Percentiles rank a stretch among this genome's conserved stretches.
Evolutionary conservation across 371 early-diverging fungal genomes (phyloP).

Genomic region (Gilbertella persicaria): DNA sequence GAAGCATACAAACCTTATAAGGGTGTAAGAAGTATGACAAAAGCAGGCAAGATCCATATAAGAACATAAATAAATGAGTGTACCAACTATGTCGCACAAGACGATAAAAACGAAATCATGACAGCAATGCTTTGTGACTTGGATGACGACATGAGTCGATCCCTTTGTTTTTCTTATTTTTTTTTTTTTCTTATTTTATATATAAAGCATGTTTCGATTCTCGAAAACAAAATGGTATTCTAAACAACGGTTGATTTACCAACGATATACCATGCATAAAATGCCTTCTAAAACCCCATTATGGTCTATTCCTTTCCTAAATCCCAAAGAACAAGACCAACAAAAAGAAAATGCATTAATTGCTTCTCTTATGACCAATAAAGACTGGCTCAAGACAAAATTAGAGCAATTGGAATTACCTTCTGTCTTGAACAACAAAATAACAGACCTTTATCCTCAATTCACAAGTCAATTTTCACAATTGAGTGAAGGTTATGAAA

Average conservation of each 20-base stretch:
- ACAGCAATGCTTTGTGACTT: no score
- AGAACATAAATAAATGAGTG: no score
- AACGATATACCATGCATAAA: no score
- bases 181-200: no score
- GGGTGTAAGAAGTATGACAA: constrained; percentile 76
- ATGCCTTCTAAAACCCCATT: constrained; percentile 2
- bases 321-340: not conserved
- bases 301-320: constrained; percentile 5
- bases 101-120: no score
- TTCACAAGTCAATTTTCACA: constrained; percentile 25
- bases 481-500: constrained; percentile 30
- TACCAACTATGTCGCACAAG: no score
- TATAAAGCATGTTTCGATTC: no score
- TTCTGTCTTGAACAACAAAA: constrained; percentile 23
- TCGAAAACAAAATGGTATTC: no score
- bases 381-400: constrained; percentile 14
- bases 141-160: no score
- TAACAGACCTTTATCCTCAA: constrained; percentile 27
- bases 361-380: constrained; percentile 17
- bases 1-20: constrained; percentile 86
- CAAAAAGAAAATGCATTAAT: constrained; percentile 20
- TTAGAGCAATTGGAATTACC: constrained; percentile 21
- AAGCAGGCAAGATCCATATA: constrained; percentile 76
- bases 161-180: no score
- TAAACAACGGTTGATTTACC: no score